phyloP scores from a whole-genome alignment of 805 yeast species.

The Saturnispora ahearnii region DNA sequence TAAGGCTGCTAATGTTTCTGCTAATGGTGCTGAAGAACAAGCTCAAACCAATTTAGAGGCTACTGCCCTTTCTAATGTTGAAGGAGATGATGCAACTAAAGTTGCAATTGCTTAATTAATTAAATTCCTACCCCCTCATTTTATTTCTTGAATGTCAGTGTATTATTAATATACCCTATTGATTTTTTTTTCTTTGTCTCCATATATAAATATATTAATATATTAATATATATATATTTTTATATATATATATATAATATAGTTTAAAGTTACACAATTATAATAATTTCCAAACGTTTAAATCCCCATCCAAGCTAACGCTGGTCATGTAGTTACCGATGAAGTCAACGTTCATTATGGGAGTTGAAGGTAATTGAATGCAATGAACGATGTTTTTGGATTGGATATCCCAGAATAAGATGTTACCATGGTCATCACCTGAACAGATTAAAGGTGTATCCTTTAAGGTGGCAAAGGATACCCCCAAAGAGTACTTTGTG shows the following conservation, averaged over 20 bases:
- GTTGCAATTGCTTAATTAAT: conserved; percentile 6
- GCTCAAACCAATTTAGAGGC: background rate
- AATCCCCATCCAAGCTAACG: conserved; percentile 25
- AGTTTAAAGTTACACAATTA: background rate
- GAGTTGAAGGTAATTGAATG: conserved; percentile 9
- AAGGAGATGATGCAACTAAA: background rate
- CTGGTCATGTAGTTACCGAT: conserved; percentile 30
- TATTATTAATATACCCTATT: too few species aligned
- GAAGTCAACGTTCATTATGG: conserved; percentile 35
- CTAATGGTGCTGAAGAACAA: background rate
- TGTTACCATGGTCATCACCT: conserved; percentile 49
- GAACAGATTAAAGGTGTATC: conserved; percentile 40
- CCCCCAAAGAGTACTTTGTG: conserved; percentile 42
- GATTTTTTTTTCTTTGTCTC: background rate
- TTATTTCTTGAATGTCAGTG: too few species aligned
- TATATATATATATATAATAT: background rate
- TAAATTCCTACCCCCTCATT: background rate
- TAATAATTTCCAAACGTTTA: conserved; percentile 8
- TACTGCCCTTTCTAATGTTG: too few species aligned
- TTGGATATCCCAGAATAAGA: conserved; percentile 63
- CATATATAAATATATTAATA: background rate
- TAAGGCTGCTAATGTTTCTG: conserved; percentile 10
- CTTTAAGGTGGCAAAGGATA: conserved; percentile 38
- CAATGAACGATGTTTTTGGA: conserved; percentile 37
- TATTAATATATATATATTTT: background rate